Conservation (phyloP, 345 rosid species). For the Eucalyptus sp. region DNA sequence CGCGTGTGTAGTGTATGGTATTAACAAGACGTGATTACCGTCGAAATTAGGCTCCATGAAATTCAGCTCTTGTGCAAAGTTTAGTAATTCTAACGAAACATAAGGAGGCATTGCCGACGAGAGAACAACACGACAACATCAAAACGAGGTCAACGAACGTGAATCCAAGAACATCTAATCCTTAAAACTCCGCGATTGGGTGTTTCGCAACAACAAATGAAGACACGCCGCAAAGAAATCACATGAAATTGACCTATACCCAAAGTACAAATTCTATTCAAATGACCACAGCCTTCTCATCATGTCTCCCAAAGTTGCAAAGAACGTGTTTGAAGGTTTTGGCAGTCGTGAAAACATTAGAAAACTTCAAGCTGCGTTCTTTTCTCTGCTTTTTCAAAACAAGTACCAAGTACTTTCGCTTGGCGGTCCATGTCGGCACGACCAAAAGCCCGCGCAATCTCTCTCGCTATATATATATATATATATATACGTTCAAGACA, state of each 20-base stretch:
- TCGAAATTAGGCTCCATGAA: neutral
- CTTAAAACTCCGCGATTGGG: neutral
- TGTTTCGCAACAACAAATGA: neutral
- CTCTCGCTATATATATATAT: no score
- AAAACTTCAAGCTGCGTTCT: neutral
- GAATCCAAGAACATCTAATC: neutral
- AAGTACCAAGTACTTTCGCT: constrained; percentile 10
- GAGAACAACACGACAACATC: neutral
- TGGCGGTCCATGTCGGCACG: neutral
- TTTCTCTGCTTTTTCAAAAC: neutral
- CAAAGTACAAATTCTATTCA: neutral
- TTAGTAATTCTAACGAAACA: neutral
- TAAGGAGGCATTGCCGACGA: neutral
- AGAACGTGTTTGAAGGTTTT: neutral
- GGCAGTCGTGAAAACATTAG: neutral
- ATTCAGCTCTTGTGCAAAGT: neutral
- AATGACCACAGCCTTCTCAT: neutral
- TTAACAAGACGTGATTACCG: neutral
- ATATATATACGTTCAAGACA: neutral
- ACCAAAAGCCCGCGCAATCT: neutral
- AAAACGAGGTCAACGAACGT: neutral
- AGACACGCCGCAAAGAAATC: neutral
- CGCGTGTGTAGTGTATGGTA: neutral
- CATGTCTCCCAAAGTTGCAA: neutral
- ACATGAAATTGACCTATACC: neutral